These are phyloP conservation scores for Starmerella floris DNA, from an alignment of 805 yeast species.

Conservation along the genomic window DNA sequence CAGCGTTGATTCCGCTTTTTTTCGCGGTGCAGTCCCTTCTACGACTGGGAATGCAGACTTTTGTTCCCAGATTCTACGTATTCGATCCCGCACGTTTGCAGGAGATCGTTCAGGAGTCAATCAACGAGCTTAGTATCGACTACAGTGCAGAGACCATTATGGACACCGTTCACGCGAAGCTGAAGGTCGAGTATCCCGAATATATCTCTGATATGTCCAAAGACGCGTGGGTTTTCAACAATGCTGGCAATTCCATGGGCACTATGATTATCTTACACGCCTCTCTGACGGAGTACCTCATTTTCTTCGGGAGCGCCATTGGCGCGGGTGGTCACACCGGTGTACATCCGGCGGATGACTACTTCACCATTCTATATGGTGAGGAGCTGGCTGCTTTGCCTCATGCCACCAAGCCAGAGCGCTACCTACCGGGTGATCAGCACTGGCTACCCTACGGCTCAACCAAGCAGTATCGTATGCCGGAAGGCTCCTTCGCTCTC, in stretches of 20 bases:
- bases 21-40: slow-evolving; percentile 15
- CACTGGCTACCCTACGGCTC: slow-evolving; percentile 65
- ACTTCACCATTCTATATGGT: slow-evolving; percentile 80
- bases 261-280: slow-evolving; percentile 92
- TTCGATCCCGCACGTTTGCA: slow-evolving; percentile 58
- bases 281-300: slow-evolving; percentile 81
- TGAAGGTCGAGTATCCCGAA: slow-evolving; percentile 58
- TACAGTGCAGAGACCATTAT: slow-evolving; percentile 19
- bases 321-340: slow-evolving; percentile 98
- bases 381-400: slow-evolving; percentile 62
- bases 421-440: slow-evolving; percentile 76
- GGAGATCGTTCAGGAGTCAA: slow-evolving; percentile 43
- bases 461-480: slow-evolving; percentile 78
- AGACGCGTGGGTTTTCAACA: slow-evolving; percentile 90
- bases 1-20: slow-evolving; percentile 16
- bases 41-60: slow-evolving; percentile 18
- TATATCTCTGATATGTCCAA: slow-evolving; percentile 55
- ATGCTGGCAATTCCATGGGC: slow-evolving; percentile 96
- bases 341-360: slow-evolving; percentile 92
- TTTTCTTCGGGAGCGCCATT: slow-evolving; percentile 81
- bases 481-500: slow-evolving; percentile 67
- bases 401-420: slow-evolving; percentile 47
- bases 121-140: slow-evolving; percentile 39
- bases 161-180: slow-evolving; percentile 32
- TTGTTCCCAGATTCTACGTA: slow-evolving; percentile 54